Evolutionary conservation across 164 flowering plant genomes (phyloP), one percentile per base, ranked within the genome.

Genomic region (Chloranthus sessilifolius): DNA sequence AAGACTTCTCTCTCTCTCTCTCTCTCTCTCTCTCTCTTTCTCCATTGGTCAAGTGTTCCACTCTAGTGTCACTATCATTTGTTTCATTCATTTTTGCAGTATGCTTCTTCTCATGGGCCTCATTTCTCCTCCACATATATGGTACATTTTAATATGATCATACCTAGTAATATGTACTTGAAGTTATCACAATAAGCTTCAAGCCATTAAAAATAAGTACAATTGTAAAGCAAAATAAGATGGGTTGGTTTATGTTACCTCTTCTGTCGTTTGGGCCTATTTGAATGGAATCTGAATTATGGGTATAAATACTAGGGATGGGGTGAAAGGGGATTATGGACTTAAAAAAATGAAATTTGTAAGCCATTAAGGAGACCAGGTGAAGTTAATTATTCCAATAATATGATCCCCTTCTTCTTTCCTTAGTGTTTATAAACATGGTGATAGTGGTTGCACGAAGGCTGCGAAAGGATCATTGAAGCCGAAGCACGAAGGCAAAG

Each of bases 331-430:
- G 42, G 35, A 60, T 33, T 54, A 12, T 44, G 61, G n/a, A 54
- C 34, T 48, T 45, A 45, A 69, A 72, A 69, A 59, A 71, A 66
- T 68, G 60, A 70, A 66, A 58, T 43, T 6, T 85, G 95, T 76
- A 70, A 66, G 69, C 89, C 89, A 80, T 58, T 74, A 65, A 40
- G 81, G 75, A 61, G 65, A 79, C 90, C 65, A 56, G 33, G 31
- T 43, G 31, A 15, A 68, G 70, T 77, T 73, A 77, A 77, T 17
- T 55, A 81, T 69, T 56, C 43, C 47, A 68, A 61, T 34, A 39
- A 53, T 62, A 70, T 60, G 22, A 63, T 55, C 70, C 69, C 63
- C 78, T 45, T 55, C 64, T 62, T 62, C 52, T 31, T 61, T 61
- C 69, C 65, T 73, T 19, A 15, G 61, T 70, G 64, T 70, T 60